These are phyloP conservation scores for Penicillium nucicola DNA, from an alignment of 495 filamentous ascomycete genomes.

Conservation along the genomic window DNA sequence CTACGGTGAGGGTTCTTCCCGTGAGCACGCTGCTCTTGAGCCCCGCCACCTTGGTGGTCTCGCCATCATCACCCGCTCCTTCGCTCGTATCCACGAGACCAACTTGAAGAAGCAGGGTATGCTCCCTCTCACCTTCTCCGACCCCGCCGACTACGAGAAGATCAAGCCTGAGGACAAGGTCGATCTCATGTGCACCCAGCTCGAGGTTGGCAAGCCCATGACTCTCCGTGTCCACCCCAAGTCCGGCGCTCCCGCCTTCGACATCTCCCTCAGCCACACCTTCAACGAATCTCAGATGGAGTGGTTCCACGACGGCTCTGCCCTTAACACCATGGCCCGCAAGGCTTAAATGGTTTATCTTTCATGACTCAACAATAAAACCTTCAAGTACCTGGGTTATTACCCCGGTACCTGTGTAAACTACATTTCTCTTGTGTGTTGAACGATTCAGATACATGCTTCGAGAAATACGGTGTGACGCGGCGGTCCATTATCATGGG, in stretches of 20 bases:
- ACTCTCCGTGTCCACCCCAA: conserved; percentile 89
- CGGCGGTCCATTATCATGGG: not conserved
- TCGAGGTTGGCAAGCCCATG: conserved; percentile 91
- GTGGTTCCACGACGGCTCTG: conserved; percentile 97
- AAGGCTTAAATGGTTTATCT: conserved; percentile 50
- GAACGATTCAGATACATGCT: conserved; percentile 9
- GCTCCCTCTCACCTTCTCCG: conserved; percentile 92
- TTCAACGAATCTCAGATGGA: conserved; percentile 96
- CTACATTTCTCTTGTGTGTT: conserved; percentile 11
- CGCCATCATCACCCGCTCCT: conserved; percentile 92
- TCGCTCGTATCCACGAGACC: conserved; percentile 99
- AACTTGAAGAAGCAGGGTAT: conserved; percentile 99
- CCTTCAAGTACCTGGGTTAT: conserved; percentile 6
- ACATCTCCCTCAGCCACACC: conserved; percentile 84
- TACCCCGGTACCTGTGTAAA: conserved; percentile 3
- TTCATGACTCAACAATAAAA: conserved; percentile 2
- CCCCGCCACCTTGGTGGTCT: conserved; percentile 95
- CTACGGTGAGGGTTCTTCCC: conserved; percentile 95
- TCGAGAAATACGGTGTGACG: not conserved
- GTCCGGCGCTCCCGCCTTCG: conserved; percentile 68
- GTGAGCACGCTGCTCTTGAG: conserved; percentile 97
- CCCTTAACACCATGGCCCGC: conserved; percentile 93
- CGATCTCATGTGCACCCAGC: conserved; percentile 83
- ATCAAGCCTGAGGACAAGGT: conserved; percentile 91
- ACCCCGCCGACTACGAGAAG: conserved; percentile 97